These are phyloP conservation scores for Aspergillus ruber DNA, from an alignment of 2,329 filamentous ascomycete genomes.

Conservation along the genomic window DNA sequence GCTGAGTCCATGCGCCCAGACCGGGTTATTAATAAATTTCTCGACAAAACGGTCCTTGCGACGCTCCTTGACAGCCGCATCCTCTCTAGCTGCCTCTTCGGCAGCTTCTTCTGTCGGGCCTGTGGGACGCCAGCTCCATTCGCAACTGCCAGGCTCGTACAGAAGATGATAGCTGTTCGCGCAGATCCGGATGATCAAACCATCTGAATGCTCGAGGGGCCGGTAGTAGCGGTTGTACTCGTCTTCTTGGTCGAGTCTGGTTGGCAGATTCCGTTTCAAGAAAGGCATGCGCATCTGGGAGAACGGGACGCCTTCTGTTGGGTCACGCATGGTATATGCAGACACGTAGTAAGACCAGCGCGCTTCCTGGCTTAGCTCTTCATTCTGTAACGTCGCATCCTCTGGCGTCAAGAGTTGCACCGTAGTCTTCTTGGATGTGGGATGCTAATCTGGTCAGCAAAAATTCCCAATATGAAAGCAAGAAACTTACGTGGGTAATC, in stretches of 20 bases:
- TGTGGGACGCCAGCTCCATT: constrained; percentile 58
- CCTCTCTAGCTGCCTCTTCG: constrained; percentile 31
- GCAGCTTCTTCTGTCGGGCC: constrained; percentile 21
- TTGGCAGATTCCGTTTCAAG: constrained; percentile 64
- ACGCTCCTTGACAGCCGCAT: constrained; percentile 32
- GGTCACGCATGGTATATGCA: constrained; percentile 79
- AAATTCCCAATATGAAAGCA: neutral
- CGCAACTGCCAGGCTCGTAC: constrained; percentile 64
- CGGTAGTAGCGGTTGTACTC: constrained; percentile 51
- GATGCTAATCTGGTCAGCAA: constrained; percentile 47
- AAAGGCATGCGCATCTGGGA: constrained; percentile 62
- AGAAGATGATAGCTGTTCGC: constrained; percentile 72
- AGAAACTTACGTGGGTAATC: constrained; percentile 73
- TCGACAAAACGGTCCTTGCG: constrained; percentile 45
- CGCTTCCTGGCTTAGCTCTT: constrained; percentile 56
- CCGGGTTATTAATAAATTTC: constrained; percentile 48
- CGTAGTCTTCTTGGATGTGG: constrained; percentile 60
- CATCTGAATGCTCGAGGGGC: constrained; percentile 57
- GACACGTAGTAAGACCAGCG: constrained; percentile 95
- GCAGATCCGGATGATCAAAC: constrained; percentile 66
- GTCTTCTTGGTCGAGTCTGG: constrained; percentile 55
- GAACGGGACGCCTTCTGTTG: constrained; percentile 70
- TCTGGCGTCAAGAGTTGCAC: constrained; percentile 83
- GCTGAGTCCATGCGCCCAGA: constrained; percentile 45
- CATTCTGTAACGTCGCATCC: constrained; percentile 69